Evolutionary conservation across 768 basidiomycete genomes (phyloP), one percentile per base, ranked within the genome.

Genomic region (Neoboletus subvelutipes): DNA sequence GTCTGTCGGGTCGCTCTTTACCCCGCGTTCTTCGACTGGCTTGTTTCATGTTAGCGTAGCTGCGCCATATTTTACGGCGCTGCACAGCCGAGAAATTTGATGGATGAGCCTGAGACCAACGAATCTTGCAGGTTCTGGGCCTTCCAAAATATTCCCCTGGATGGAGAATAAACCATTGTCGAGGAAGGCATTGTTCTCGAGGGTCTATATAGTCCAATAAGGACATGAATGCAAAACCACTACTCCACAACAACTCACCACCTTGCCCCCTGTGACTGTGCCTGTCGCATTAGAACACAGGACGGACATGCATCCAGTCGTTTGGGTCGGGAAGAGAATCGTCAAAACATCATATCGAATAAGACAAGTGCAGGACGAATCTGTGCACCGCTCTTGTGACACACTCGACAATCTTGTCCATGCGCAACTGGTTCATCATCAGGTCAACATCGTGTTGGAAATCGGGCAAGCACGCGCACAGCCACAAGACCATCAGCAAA

Each of bases 401-500:
- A 95, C 6, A 92, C 82, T 91, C 87, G 24, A 98, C 82, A 48
- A 97, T 93, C 75, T 86, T 93, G 73, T 96, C 90, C 73, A 90
- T 88, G 37, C 87, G 77, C 52, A 97, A 80, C 93, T 96, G 26
- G 53, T 6, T n/a, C n/a, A 46, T 41, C 20, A 41, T 15, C 8
- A 5, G 2, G 56, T 65, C 60, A 66, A 22, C 11, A 41, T 29
- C 31, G n/a, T n/a, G n/a, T n/a, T n/a, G n/a, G n/a, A n/a, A n/a
- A n/a, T n/a, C n/a, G n/a, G n/a, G n/a, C n/a, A n/a, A n/a, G n/a
- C n/a, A n/a, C n/a, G n/a, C n/a, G n/a, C n/a, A n/a, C n/a, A n/a
- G n/a, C n/a, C n/a, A n/a, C n/a, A n/a, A n/a, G n/a, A n/a, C n/a
- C n/a, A n/a, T n/a, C n/a, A n/a, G n/a, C n/a, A n/a, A n/a, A n/a